These are phyloP conservation scores for Batkoa obscura DNA, from an alignment of 371 early-diverging fungal species.

Conservation along the genomic window DNA sequence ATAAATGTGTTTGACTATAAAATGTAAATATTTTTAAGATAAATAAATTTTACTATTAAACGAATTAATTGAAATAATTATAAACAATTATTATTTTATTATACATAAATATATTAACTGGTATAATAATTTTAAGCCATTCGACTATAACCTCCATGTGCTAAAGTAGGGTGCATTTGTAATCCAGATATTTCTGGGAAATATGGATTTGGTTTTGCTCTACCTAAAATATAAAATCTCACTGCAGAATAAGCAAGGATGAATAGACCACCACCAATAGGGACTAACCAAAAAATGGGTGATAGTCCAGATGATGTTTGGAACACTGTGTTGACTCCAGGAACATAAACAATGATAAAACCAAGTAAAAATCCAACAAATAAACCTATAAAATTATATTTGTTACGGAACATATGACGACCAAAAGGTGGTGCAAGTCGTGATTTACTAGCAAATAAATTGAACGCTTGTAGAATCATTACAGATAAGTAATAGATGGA, in stretches of 20 bases:
- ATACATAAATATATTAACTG: too few species aligned
- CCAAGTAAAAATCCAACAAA: constrained; percentile 35
- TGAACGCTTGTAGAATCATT: constrained; percentile 75
- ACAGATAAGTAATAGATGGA: constrained; percentile 60
- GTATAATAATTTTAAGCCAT: too few species aligned
- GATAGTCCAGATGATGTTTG: constrained; percentile 32
- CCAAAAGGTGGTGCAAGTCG: constrained; percentile 54
- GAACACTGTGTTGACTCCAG: constrained; percentile 55
- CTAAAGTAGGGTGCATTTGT: too few species aligned
- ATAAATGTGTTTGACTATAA: too few species aligned
- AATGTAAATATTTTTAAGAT: too few species aligned
- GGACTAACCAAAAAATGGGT: constrained; percentile 58
- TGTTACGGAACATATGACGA: constrained; percentile 59
- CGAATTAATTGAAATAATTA: too few species aligned
- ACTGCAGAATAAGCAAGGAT: constrained; percentile 50
- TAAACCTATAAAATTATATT: constrained; percentile 38
- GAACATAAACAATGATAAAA: constrained; percentile 56
- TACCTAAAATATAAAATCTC: too few species aligned
- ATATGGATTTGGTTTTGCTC: too few species aligned
- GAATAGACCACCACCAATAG: constrained; percentile 53
- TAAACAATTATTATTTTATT: too few species aligned
- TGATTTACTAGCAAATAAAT: constrained; percentile 80
- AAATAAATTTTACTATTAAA: too few species aligned
- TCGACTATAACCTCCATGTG: too few species aligned
- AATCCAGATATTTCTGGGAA: too few species aligned